phyloP scores from a whole-genome alignment of 192 early-diverging fungal species.

The Umbelopsis vinacea region DNA sequence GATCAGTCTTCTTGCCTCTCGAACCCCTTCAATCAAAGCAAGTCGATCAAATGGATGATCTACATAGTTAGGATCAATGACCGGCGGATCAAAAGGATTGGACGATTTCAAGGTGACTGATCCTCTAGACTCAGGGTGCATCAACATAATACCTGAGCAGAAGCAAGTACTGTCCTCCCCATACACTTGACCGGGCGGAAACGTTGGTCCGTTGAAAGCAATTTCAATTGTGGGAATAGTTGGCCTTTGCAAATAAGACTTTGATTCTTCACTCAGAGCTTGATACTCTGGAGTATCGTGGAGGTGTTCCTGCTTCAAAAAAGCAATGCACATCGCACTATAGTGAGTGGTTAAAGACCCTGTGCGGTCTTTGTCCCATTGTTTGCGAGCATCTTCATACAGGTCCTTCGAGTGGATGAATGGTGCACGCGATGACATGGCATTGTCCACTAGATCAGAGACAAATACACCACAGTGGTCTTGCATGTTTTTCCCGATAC shows the following conservation, averaged over 20 bases:
- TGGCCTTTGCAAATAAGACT: neutral
- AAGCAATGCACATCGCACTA: neutral
- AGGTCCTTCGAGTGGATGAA: neutral
- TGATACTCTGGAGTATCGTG: neutral
- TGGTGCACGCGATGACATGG: neutral
- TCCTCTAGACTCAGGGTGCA: neutral
- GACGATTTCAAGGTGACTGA: neutral
- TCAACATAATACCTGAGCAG: neutral
- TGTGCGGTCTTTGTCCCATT: neutral
- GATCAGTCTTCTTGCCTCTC: neutral
- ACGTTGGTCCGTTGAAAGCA: neutral
- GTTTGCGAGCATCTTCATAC: neutral
- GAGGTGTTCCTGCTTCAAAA: neutral
- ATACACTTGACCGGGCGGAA: neutral
- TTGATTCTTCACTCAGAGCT: neutral
- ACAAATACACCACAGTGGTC: conserved; percentile 38
- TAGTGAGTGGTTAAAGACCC: neutral
- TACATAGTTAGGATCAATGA: neutral
- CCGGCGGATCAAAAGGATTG: neutral
- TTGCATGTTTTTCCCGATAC: conserved; percentile 42
- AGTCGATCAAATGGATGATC: neutral
- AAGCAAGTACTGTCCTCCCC: neutral
- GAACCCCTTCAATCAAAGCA: neutral
- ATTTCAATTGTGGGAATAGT: neutral
- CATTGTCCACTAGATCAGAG: neutral